Evolutionary conservation across 1,139 yeast species (phyloP).

Genomic region (Magnusiomyces magnusii): DNA sequence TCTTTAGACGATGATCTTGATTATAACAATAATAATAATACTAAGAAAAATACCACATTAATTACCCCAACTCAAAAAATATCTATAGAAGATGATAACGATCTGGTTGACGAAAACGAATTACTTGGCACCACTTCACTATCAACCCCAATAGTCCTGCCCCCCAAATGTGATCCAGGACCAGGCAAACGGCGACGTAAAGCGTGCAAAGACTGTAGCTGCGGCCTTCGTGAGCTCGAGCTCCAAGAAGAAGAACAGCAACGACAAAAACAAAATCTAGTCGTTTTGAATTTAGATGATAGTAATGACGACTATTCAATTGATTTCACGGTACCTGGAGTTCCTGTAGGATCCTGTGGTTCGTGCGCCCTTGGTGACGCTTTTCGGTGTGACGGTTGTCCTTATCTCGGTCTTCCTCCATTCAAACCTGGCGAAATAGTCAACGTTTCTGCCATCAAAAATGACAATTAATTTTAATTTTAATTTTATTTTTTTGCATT

Average conservation of each 20-base stretch:
- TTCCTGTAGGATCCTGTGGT: conserved; percentile 85
- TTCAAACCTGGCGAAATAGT: conserved; percentile 89
- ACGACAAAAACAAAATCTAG: conserved; percentile 21
- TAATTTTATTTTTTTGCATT: background rate
- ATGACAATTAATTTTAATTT: conserved; percentile 14
- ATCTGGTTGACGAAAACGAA: conserved; percentile 35
- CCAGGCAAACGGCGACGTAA: conserved; percentile 47
- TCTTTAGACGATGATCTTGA: conserved; percentile 40
- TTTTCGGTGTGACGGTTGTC: conserved; percentile 97
- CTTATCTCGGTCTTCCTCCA: conserved; percentile 93
- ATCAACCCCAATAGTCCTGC: conserved; percentile 36
- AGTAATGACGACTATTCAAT: conserved; percentile 67
- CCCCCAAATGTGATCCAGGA: conserved; percentile 37
- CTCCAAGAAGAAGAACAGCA: conserved; percentile 34
- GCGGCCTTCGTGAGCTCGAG: conserved; percentile 79
- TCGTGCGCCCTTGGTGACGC: conserved; percentile 98
- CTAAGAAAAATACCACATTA: too few species aligned
- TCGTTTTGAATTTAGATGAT: conserved; percentile 24
- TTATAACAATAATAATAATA: conserved; percentile 39
- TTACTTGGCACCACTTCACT: conserved; percentile 15
- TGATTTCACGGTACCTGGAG: conserved; percentile 92
- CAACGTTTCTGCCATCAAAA: conserved; percentile 26
- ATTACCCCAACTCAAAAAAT: background rate
- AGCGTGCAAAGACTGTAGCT: conserved; percentile 94
- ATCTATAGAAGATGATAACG: conserved; percentile 26